Evolutionary conservation across 2,329 filamentous ascomycete species (phyloP).

Genomic region (Neoarthrinium moseri): DNA sequence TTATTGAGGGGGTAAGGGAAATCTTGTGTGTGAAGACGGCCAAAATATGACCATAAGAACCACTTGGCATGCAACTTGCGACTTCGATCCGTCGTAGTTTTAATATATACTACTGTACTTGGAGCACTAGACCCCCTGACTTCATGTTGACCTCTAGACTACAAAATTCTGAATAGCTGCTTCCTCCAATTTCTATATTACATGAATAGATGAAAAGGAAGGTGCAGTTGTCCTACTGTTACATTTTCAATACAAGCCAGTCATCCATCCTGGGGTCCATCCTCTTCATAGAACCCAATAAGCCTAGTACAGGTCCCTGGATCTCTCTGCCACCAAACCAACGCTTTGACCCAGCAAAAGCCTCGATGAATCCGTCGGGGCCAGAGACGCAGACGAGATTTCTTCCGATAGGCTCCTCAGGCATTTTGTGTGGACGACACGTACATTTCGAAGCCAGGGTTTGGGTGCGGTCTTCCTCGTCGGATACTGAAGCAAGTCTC

Average conservation of each 20-base stretch:
- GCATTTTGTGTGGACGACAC: conserved; percentile 21
- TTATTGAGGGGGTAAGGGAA: too few relatives aligned
- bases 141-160: too few relatives aligned
- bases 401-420: conserved; percentile 19
- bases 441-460: conserved; percentile 14
- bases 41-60: too few relatives aligned
- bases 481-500: conserved; percentile 19
- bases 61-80: too few relatives aligned
- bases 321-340: conserved; percentile 71
- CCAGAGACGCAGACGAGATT: conserved; percentile 83
- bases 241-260: conserved; percentile 56
- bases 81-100: too few relatives aligned
- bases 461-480: conserved; percentile 21
- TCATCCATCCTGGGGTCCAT: conserved; percentile 34
- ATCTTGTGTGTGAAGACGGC: too few relatives aligned
- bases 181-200: too few relatives aligned
- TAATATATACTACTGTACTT: too few relatives aligned
- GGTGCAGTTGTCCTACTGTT: too few relatives aligned
- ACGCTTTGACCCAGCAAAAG: conserved; percentile 76
- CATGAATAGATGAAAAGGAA: too few relatives aligned
- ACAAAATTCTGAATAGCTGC: too few relatives aligned
- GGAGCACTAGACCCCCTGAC: too few relatives aligned
- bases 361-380: conserved; percentile 82
- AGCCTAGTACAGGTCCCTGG: conserved; percentile 72
- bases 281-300: conserved; percentile 60